Conservation (phyloP, 495 filamentous ascomycete genomes). For the Tuber melanosporum region DNA sequence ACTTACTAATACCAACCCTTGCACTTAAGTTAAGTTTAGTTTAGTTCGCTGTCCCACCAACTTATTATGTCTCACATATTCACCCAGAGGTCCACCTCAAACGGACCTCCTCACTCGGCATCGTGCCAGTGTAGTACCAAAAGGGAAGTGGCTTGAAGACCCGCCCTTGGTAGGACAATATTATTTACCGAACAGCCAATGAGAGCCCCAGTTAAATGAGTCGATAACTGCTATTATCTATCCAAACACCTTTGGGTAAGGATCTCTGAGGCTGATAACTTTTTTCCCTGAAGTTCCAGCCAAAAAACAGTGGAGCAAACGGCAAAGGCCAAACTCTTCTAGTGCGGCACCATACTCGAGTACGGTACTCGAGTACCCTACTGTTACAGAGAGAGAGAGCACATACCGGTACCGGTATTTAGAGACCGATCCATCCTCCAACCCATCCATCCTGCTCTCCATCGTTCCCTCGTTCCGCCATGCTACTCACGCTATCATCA, state of each 20-base stretch:
- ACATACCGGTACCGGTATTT: not conserved
- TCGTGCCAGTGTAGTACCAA: not conserved
- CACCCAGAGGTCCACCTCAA: not conserved
- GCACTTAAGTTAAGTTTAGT: not conserved
- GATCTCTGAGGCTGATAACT: too few relatives aligned
- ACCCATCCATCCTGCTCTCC: not conserved
- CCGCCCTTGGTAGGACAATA: not conserved
- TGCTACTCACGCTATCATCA: not conserved
- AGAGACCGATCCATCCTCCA: not conserved
- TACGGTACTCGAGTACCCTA: too few relatives aligned
- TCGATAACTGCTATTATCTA: too few relatives aligned
- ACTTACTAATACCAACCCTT: not conserved
- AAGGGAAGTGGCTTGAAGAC: too few relatives aligned
- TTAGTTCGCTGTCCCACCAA: not conserved
- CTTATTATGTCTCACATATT: not conserved
- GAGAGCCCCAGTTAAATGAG: too few relatives aligned
- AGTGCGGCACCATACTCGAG: too few relatives aligned
- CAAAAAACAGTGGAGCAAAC: too few relatives aligned
- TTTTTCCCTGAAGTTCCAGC: too few relatives aligned
- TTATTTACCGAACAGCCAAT: not conserved
- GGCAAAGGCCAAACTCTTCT: too few relatives aligned
- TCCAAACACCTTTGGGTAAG: too few relatives aligned
- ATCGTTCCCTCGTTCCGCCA: not conserved
- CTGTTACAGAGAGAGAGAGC: not conserved
- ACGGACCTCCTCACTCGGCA: not conserved